A percentile compares a stretch with the other conserved stretches of the same genome.
Evolutionary conservation across 192 early-diverging fungal genomes (phyloP).

Genomic region (Pilaira anomala): DNA sequence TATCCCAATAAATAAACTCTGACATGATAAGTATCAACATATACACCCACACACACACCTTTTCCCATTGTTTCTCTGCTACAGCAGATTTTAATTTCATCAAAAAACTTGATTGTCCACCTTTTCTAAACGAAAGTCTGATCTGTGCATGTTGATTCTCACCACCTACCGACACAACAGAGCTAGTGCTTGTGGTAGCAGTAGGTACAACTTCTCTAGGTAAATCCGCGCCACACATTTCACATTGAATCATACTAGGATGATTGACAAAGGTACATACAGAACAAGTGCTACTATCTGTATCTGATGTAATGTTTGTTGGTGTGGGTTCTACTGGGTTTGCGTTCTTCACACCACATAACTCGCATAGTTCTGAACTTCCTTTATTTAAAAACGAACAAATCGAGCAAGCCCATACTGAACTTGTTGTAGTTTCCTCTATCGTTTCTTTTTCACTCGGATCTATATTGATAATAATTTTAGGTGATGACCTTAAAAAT

Average conservation of each 20-base stretch:
- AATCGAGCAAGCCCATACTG: slow-evolving; percentile 52
- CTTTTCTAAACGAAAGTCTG: slow-evolving; percentile 78
- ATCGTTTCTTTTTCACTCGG: background rate
- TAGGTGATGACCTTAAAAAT: slow-evolving; percentile 61
- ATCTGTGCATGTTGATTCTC: slow-evolving; percentile 32
- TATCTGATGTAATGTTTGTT: background rate
- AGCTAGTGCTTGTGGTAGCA: slow-evolving; percentile 28
- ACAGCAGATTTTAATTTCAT: slow-evolving; percentile 62
- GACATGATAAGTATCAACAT: too few species aligned
- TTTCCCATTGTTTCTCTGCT: slow-evolving; percentile 61
- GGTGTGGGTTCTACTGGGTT: background rate
- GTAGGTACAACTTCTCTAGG: slow-evolving; percentile 22
- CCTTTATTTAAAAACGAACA: slow-evolving; percentile 49
- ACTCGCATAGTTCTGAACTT: slow-evolving; percentile 42
- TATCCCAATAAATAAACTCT: too few species aligned
- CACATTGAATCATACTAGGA: slow-evolving; percentile 71
- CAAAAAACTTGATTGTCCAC: slow-evolving; percentile 62
- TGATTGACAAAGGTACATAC: slow-evolving; percentile 91
- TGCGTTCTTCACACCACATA: slow-evolving; percentile 52
- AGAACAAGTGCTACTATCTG: slow-evolving; percentile 49
- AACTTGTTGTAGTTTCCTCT: background rate
- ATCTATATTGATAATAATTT: slow-evolving; percentile 54
- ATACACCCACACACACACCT: slow-evolving; percentile 25
- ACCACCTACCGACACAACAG: slow-evolving; percentile 21
- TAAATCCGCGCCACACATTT: slow-evolving; percentile 79